Evolutionary conservation across 2,329 filamentous ascomycete species (phyloP), one percentile per base, ranked within the genome.

Genomic region (Penicillium sp.): DNA sequence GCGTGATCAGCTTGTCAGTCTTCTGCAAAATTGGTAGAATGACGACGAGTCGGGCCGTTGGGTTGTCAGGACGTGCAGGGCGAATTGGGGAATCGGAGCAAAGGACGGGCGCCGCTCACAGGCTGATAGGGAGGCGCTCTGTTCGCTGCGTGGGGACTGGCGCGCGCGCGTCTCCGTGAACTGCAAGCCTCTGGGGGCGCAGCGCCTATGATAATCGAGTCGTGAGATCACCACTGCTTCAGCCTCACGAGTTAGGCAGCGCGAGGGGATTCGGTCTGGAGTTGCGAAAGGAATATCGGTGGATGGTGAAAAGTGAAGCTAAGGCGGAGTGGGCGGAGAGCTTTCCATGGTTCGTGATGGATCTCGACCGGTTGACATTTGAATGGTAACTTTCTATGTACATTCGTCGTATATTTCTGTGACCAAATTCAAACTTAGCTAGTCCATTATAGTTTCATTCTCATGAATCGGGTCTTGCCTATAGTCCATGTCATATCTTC

Each of bases 231-330:
- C 30, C 41, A 45, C 32, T 50, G 50, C 48, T 55, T 50, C 50
- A 64, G 62, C 61, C 62, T 66, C 62, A 64, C 62, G 39, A 42
- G 48, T 62, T 65, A 59, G 62, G 62, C 61, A 62, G 55, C 51
- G 50, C 30, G 30, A 30, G 35, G 23, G 42, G 32, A 39, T 35
- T 15, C 32, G 35, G 35, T 34, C n/a, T n/a, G n/a, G n/a, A n/a
- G n/a, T n/a, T n/a, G 30, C 40, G 35, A 16, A 23, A 32, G 32
- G 33, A 26, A 16, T 20, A 25, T 20, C 3, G 13, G 17, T 22
- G 18, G 26, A 30, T 23, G 34, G 14, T 32, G 41, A 44, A 40
- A 42, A 38, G 31, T 32, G 27, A 38, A 43, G 35, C 36, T 39
- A 45, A 50, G 42, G 48, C 48, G 46, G 44, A 52, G 50, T 44